Percentiles rank a stretch among this genome's conserved stretches.
These are phyloP conservation scores for Brassica carinata DNA, from an alignment of 345 rosid species.

Conservation along the genomic window DNA sequence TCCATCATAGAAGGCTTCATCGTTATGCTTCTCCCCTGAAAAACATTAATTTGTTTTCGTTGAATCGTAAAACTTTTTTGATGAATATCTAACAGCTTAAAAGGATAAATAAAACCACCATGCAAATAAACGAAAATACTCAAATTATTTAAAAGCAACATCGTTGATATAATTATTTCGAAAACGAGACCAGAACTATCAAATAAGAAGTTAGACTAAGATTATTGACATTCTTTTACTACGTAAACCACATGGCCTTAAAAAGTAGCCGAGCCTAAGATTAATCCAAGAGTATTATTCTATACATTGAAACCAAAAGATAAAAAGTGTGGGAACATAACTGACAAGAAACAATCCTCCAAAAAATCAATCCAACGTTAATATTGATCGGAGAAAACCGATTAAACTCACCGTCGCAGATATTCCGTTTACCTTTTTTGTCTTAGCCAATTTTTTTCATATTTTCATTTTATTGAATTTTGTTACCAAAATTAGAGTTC, in stretches of 20 bases:
- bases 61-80: background rate
- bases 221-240: background rate
- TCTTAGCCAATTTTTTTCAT: background rate
- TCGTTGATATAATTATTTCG: background rate
- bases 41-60: background rate
- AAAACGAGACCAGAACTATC: background rate
- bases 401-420: background rate
- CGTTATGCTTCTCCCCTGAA: slow-evolving; percentile 10
- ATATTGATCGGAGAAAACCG: background rate
- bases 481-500: background rate
- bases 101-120: background rate
- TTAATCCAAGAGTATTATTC: background rate
- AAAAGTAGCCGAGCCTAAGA: background rate
- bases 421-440: background rate
- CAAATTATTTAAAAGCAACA: background rate
- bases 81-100: background rate
- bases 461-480: slow-evolving; percentile 1
- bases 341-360: background rate
- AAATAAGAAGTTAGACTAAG: background rate
- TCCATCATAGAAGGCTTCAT: slow-evolving; percentile 52
- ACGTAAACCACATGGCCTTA: background rate
- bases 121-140: background rate
- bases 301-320: background rate
- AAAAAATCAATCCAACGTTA: background rate
- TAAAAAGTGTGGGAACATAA: background rate